phyloP scores from a whole-genome alignment of 148 eudicot species.

The Chenopodium suecicum region DNA sequence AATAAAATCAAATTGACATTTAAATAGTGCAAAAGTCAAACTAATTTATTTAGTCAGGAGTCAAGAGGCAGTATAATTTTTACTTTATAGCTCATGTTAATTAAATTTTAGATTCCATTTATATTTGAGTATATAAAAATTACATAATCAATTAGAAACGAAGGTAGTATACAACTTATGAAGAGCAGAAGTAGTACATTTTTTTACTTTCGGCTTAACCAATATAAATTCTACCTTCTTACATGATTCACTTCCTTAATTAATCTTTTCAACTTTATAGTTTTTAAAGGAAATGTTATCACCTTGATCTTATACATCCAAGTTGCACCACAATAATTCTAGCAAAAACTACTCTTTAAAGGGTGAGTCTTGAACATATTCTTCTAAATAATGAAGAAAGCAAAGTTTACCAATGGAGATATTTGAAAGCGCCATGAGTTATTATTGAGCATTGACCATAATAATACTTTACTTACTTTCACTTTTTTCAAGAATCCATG shows the following conservation, averaged over 20 bases:
- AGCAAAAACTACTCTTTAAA: conserved; percentile 2
- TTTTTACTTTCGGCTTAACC: too few relatives aligned
- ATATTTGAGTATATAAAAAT: too few relatives aligned
- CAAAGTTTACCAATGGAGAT: background rate
- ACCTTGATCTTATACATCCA: background rate
- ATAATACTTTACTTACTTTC: conserved; percentile 12
- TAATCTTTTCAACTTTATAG: background rate
- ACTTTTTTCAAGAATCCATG: background rate
- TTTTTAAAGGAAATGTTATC: background rate
- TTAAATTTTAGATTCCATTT: too few relatives aligned
- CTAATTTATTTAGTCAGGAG: too few relatives aligned
- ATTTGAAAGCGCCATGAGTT: background rate
- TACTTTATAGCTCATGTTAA: too few relatives aligned
- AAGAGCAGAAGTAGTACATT: too few relatives aligned
- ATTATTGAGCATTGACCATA: conserved; percentile 10
- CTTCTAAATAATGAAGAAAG: conserved; percentile 2
- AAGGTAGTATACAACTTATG: too few relatives aligned
- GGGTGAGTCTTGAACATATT: background rate
- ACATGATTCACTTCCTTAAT: background rate
- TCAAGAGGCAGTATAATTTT: too few relatives aligned
- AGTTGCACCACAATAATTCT: conserved; percentile 15
- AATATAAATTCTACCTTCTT: background rate
- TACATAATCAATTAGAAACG: too few relatives aligned
- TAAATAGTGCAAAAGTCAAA: too few relatives aligned
- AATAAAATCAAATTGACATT: too few relatives aligned